Evolutionary conservation across 768 basidiomycete genomes (phyloP).

Genomic region (Xanthoconium stramineum): DNA sequence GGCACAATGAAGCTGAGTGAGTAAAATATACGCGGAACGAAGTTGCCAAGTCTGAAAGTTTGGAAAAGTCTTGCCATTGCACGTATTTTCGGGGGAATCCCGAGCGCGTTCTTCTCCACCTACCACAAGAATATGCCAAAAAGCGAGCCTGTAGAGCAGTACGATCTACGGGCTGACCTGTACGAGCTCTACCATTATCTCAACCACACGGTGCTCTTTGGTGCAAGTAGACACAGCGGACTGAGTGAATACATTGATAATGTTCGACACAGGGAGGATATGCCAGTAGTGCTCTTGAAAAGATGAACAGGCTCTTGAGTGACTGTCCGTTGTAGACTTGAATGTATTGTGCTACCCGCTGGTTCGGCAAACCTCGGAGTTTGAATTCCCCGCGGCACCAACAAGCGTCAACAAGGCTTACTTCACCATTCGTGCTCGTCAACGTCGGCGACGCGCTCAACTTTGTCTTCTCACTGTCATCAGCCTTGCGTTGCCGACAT

Average conservation of each 20-base stretch:
- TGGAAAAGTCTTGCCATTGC: slow-evolving; percentile 63
- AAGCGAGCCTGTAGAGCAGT: slow-evolving; percentile 62
- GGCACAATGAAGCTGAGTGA: slow-evolving; percentile 82
- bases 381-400: slow-evolving; percentile 6
- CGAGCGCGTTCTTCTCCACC: slow-evolving; percentile 55
- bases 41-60: background rate
- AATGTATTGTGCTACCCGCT: background rate
- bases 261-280: slow-evolving; percentile 42
- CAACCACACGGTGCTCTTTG: slow-evolving; percentile 78
- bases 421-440: slow-evolving; percentile 24
- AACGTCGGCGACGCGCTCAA: slow-evolving; percentile 18
- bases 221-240: slow-evolving; percentile 43
- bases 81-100: slow-evolving; percentile 78
- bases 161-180: slow-evolving; percentile 59
- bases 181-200: slow-evolving; percentile 81
- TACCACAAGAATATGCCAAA: slow-evolving; percentile 66
- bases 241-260: background rate
- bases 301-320: slow-evolving; percentile 42
- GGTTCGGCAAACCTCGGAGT: slow-evolving; percentile 9
- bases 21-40: slow-evolving; percentile 18
- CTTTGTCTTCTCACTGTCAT: slow-evolving; percentile 14
- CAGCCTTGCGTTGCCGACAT: background rate
- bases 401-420: slow-evolving; percentile 30
- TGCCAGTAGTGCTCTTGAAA: slow-evolving; percentile 49
- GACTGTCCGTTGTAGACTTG: slow-evolving; percentile 24